A percentile compares a stretch with the other conserved stretches of the same genome.
These are phyloP conservation scores for Echinosophora koreensis DNA, from an alignment of 306 rosid species.

Conservation along the genomic window DNA sequence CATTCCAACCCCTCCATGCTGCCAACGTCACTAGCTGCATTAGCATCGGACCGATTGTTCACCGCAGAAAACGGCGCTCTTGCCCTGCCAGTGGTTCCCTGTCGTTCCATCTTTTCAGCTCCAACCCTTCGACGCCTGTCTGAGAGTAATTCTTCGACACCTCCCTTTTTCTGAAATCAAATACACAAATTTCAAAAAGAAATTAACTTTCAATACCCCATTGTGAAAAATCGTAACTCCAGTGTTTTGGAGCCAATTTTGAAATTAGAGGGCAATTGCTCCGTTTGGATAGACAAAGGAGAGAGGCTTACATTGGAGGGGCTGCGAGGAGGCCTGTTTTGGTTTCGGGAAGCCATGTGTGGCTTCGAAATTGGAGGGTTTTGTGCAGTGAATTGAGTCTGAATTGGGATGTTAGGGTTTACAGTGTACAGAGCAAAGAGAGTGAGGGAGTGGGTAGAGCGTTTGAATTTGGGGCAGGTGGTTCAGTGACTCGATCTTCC, in stretches of 20 bases:
- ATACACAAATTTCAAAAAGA: background rate
- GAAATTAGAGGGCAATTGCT: background rate
- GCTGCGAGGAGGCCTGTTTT: conserved; percentile 84
- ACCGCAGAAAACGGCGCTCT: conserved; percentile 61
- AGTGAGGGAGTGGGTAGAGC: conserved; percentile 20
- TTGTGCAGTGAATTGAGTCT: conserved; percentile 6
- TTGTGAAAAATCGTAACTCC: background rate
- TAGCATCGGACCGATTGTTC: conserved; percentile 54
- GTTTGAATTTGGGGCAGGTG: conserved; percentile 68
- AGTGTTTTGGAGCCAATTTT: background rate
- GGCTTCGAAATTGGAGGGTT: conserved; percentile 17
- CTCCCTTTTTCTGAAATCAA: conserved; percentile 64
- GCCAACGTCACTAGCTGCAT: conserved; percentile 48
- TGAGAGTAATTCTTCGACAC: conserved; percentile 56
- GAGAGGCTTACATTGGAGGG: conserved; percentile 63
- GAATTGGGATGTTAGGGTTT: conserved; percentile 54
- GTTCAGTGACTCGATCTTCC: background rate
- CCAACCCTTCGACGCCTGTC: conserved; percentile 78
- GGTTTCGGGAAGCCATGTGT: conserved; percentile 81
- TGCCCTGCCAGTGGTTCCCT: conserved; percentile 51
- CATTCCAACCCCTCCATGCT: conserved; percentile 55
- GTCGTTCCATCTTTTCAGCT: conserved; percentile 58
- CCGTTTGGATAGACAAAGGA: background rate
- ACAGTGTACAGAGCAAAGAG: conserved; percentile 38
- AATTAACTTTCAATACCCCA: background rate